Evolutionary conservation across 306 rosid species (phyloP).

Genomic region (Alnus glutinosa): DNA sequence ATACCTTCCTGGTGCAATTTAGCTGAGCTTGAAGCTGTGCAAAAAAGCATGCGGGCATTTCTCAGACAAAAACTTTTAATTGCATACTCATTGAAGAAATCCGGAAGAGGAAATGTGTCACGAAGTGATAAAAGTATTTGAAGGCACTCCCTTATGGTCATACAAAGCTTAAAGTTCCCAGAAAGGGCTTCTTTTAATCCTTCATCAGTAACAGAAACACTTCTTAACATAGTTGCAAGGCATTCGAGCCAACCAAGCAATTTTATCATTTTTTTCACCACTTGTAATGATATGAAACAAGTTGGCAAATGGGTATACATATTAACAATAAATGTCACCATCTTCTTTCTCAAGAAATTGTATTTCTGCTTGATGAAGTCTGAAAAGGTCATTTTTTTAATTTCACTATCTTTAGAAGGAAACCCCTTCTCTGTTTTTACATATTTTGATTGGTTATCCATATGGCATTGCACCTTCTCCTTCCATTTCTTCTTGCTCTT

Average conservation of each 20-base stretch:
- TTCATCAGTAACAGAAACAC: conserved; percentile 30
- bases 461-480: conserved; percentile 24
- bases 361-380: conserved; percentile 33
- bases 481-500: not conserved
- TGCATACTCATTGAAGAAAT: conserved; percentile 23
- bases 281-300: conserved; percentile 31
- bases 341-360: conserved; percentile 17
- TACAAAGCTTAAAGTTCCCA: conserved; percentile 30
- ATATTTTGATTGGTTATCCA: conserved; percentile 27
- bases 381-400: conserved; percentile 15
- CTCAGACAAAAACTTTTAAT: conserved; percentile 37
- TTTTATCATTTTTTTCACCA: conserved; percentile 33
- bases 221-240: conserved; percentile 21
- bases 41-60: conserved; percentile 41
- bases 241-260: conserved; percentile 35
- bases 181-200: conserved; percentile 24
- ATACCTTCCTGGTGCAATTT: conserved; percentile 31
- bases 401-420: conserved; percentile 12
- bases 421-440: conserved; percentile 24
- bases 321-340: conserved; percentile 34
- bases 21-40: conserved; percentile 45
- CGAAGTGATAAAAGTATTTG: conserved; percentile 37
- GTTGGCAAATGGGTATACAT: conserved; percentile 52
- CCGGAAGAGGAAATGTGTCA: conserved; percentile 29
- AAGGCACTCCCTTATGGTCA: conserved; percentile 40